Conservation (phyloP, 768 basidiomycete genomes). For the Amanita subjunquillea region DNA sequence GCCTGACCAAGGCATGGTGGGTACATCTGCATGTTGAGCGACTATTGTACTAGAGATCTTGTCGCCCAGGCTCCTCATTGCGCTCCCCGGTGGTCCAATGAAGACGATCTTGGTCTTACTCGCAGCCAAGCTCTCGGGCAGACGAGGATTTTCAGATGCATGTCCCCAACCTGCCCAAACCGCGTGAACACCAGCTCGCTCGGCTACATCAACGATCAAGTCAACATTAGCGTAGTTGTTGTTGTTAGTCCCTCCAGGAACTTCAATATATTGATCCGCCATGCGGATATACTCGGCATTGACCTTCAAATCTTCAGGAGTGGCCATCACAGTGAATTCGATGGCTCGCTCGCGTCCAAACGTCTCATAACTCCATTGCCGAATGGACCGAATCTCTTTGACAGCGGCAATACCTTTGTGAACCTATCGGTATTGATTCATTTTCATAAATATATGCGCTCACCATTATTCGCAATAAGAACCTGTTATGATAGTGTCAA, state of each 20-base stretch:
- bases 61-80: conserved; percentile 98
- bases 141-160: conserved; percentile 95
- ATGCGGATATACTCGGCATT: conserved; percentile 99
- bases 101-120: conserved; percentile 96
- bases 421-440: conserved; percentile 10
- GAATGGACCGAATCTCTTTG: conserved; percentile 96
- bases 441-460: neutral
- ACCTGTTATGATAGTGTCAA: conserved; percentile 41
- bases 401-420: conserved; percentile 91
- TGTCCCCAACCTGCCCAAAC: conserved; percentile 99
- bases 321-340: conserved; percentile 99
- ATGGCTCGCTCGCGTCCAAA: conserved; percentile 94
- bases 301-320: conserved; percentile 95
- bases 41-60: conserved; percentile 99
- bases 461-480: conserved; percentile 97
- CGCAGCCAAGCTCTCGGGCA: conserved; percentile 88
- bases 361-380: conserved; percentile 99
- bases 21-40: conserved; percentile 91
- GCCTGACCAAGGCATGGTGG: conserved; percentile 99
- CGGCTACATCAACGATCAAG: conserved; percentile 95
- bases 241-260: conserved; percentile 96
- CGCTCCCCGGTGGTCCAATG: conserved; percentile 97
- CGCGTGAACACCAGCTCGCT: conserved; percentile 94
- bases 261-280: conserved; percentile 99
- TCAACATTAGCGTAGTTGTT: conserved; percentile 99